Conservation (phyloP, 2,329 filamentous ascomycete species). For the Zymoseptoria pseudotritici region DNA sequence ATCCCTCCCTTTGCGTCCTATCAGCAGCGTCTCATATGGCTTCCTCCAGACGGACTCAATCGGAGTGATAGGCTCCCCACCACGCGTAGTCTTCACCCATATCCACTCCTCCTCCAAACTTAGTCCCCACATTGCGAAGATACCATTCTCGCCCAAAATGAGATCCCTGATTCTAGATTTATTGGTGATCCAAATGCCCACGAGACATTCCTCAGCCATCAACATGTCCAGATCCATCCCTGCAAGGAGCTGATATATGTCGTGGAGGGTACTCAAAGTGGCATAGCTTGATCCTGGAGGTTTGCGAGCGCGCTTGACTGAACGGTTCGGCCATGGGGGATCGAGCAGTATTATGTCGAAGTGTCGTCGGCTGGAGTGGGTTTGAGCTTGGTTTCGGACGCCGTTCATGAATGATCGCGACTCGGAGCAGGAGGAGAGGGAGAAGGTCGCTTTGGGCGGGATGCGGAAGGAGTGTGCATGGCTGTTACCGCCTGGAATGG, state of each 20-base stretch:
- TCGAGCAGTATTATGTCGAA: slow-evolving; percentile 68
- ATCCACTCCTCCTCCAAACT: slow-evolving; percentile 63
- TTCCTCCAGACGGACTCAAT: slow-evolving; percentile 59
- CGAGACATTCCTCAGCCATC: slow-evolving; percentile 48
- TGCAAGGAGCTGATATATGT: slow-evolving; percentile 37
- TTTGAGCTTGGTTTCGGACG: slow-evolving; percentile 31
- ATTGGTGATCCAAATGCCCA: slow-evolving; percentile 75
- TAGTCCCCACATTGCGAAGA: slow-evolving; percentile 63
- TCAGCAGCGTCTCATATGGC: slow-evolving; percentile 66
- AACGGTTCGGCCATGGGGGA: slow-evolving; percentile 76
- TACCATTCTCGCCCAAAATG: slow-evolving; percentile 47
- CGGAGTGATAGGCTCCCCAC: slow-evolving; percentile 57
- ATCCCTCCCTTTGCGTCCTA: slow-evolving; percentile 40
- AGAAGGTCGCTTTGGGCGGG: slow-evolving; percentile 43
- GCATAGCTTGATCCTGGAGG: slow-evolving; percentile 24
- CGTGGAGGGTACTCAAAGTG: slow-evolving; percentile 37
- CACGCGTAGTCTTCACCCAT: slow-evolving; percentile 65
- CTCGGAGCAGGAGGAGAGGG: slow-evolving; percentile 42
- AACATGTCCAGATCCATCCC: slow-evolving; percentile 45
- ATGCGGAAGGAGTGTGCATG: slow-evolving; percentile 27
- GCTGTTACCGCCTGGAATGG: too few relatives aligned
- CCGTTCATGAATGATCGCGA: slow-evolving; percentile 31
- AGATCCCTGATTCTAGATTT: slow-evolving; percentile 50
- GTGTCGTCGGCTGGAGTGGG: slow-evolving; percentile 36
- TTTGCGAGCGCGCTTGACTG: slow-evolving; percentile 54